These are phyloP conservation scores for Pyrenophora seminiperda DNA, from an alignment of 2,329 filamentous ascomycete species.

Conservation along the genomic window DNA sequence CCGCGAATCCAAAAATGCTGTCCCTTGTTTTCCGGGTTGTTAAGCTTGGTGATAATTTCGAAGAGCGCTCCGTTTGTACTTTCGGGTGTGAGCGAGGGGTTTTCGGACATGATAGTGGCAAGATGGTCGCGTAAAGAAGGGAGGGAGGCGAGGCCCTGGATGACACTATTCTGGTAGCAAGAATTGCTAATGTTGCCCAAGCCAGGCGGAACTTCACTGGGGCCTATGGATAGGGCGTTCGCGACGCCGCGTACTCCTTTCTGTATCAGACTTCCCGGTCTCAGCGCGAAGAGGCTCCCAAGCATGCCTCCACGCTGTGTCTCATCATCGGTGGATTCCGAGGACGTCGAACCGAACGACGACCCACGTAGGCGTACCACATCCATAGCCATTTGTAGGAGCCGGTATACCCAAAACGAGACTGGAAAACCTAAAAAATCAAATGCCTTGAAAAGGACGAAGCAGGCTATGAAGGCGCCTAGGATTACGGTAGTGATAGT, in stretches of 20 bases:
- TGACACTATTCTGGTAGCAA: conserved; percentile 95
- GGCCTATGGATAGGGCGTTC: conserved; percentile 43
- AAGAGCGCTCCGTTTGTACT: conserved; percentile 63
- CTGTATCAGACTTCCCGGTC: conserved; percentile 44
- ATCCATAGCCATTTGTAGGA: conserved; percentile 26
- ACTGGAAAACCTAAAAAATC: conserved; percentile 39
- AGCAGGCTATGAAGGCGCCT: conserved; percentile 27
- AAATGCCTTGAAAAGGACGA: conserved; percentile 37
- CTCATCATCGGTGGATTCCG: conserved; percentile 26
- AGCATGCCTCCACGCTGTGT: conserved; percentile 33
- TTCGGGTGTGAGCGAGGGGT: conserved; percentile 46
- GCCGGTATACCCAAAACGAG: conserved; percentile 61
- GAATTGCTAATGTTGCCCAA: conserved; percentile 93
- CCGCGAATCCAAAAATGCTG: conserved; percentile 80
- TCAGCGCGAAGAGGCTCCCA: conserved; percentile 46
- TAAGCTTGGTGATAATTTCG: conserved; percentile 71
- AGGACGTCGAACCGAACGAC: conserved; percentile 12
- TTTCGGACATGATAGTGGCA: conserved; percentile 32
- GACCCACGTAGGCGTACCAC: conserved; percentile 10
- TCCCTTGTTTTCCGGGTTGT: conserved; percentile 72
- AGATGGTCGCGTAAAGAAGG: conserved; percentile 72
- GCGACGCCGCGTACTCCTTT: conserved; percentile 43
- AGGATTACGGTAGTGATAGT: conserved; percentile 26
- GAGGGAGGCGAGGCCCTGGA: conserved; percentile 79
- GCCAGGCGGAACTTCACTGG: conserved; percentile 58